Base-by-base conservation (phyloP, 495 filamentous ascomycete species). In the Pyronema omphalodes region DNA sequence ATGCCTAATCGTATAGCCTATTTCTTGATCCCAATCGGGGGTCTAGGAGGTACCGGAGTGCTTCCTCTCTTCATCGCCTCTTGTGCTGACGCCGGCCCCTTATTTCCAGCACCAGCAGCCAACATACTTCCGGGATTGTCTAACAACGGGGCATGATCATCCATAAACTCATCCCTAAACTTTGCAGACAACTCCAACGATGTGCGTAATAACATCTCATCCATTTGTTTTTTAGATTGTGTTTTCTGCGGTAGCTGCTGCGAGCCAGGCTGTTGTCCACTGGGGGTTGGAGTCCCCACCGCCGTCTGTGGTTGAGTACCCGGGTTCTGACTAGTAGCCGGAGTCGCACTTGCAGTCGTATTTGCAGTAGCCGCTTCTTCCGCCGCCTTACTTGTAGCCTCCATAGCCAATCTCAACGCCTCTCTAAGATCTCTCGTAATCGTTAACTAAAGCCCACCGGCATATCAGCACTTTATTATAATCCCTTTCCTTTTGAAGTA, bases 161-260 rank as follows among this genome's bases (percentile, higher is more conserved):
- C 87, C 78, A 91, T 87, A 67, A 78, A 93, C 51, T 96, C 88
- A 46, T 82, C 76, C 34, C 53, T 43, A 35, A 59, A 44, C 41
- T 56, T 52, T 6, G 12, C 17, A n/a, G 39, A n/a, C 1, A 43
- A 6, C 12, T 43, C 17, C 39, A 43, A 43, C 39, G 39, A n/a
- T n/a, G 12, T 29, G 23, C 23, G 23, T 29, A 29, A 29, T 29
- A 29, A 29, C 23, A 29, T 29, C 23, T 29, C 23, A 5, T 29
- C 23, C 23, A 29, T 19, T 29, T 29, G 23, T 5, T 29, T 29
- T 29, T 5, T 29, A 29, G 23, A 29, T 29, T 29, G 23, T 29
- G 23, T 29, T 29, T 29, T 29, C 23, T 29, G 23, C 5, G 23
- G 23, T 29, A 29, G 23, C 23, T 29, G 23, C 23, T 29, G 23